These are phyloP conservation scores for Byssochlamys sp. DNA, from an alignment of 2,329 filamentous ascomycete genomes.

Conservation along the genomic window DNA sequence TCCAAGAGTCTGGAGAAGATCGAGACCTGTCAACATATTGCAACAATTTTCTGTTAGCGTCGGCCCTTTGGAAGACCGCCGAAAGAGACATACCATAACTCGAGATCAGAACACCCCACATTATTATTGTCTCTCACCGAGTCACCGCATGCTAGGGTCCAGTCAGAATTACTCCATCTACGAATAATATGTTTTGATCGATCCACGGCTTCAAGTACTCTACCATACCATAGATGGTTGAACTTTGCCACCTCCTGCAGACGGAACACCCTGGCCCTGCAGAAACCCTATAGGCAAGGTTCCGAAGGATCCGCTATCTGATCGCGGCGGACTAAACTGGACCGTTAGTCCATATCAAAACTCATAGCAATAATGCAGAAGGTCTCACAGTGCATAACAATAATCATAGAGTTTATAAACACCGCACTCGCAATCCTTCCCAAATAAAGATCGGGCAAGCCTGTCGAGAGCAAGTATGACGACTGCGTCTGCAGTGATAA, in stretches of 20 bases:
- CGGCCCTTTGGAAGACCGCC: not conserved
- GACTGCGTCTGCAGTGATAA: not conserved
- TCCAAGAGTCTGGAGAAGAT: not conserved
- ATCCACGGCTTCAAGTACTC: not conserved
- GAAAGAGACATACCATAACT: too few relatives aligned
- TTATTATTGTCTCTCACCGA: not conserved
- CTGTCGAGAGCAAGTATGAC: not conserved
- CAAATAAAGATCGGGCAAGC: not conserved
- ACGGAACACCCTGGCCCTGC: not conserved
- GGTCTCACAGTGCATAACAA: not conserved
- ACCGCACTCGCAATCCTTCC: not conserved
- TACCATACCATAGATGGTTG: not conserved
- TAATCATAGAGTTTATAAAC: not conserved
- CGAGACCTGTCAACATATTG: not conserved
- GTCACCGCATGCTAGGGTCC: not conserved
- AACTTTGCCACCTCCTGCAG: not conserved
- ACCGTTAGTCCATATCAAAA: not conserved
- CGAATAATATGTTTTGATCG: not conserved
- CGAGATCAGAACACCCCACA: not conserved
- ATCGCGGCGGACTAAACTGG: not conserved
- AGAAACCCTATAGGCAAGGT: not conserved
- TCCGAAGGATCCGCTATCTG: not conserved
- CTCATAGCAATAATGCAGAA: not conserved
- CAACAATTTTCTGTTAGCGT: not conserved
- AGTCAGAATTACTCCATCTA: not conserved